phyloP scores from a whole-genome alignment of 2,329 filamentous ascomycete genomes.

The Calonectria ilicicola region DNA sequence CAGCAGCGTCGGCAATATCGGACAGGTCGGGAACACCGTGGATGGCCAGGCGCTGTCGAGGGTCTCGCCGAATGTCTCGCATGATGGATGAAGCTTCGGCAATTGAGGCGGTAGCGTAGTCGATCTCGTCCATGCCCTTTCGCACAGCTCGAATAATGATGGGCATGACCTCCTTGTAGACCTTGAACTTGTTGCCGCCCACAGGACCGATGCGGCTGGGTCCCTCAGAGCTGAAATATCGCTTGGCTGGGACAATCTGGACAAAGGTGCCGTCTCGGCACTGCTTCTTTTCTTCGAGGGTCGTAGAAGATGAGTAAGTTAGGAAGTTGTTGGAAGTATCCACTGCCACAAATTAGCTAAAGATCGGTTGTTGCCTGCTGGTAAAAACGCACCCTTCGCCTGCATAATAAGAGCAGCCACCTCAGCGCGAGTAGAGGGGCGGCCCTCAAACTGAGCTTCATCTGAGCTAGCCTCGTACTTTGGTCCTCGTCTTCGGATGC shows the following conservation, averaged over 20 bases:
- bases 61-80: conserved; percentile 32
- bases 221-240: conserved; percentile 34
- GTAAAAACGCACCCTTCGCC: conserved; percentile 45
- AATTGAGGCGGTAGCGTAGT: conserved; percentile 43
- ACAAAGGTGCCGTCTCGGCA: conserved; percentile 19
- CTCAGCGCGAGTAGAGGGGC: conserved; percentile 21
- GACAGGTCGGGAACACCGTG: conserved; percentile 40
- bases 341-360: conserved; percentile 39
- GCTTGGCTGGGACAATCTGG: conserved; percentile 45
- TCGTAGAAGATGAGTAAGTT: conserved; percentile 22
- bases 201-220: conserved; percentile 22
- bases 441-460: conserved; percentile 12
- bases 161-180: conserved; percentile 41
- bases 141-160: conserved; percentile 40
- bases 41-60: conserved; percentile 37
- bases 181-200: conserved; percentile 42
- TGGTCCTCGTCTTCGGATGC: conserved; percentile 21
- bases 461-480: conserved; percentile 1
- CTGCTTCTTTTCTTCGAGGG: conserved; percentile 23
- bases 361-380: background rate
- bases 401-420: conserved; percentile 33
- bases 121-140: conserved; percentile 36
- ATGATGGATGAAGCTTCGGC: conserved; percentile 38
- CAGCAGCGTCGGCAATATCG: conserved; percentile 44
- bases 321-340: conserved; percentile 41